Percentiles rank a stretch among this genome's conserved stretches.
Conservation (phyloP, 495 filamentous ascomycete genomes). For the Aspergillus avenaceus region DNA sequence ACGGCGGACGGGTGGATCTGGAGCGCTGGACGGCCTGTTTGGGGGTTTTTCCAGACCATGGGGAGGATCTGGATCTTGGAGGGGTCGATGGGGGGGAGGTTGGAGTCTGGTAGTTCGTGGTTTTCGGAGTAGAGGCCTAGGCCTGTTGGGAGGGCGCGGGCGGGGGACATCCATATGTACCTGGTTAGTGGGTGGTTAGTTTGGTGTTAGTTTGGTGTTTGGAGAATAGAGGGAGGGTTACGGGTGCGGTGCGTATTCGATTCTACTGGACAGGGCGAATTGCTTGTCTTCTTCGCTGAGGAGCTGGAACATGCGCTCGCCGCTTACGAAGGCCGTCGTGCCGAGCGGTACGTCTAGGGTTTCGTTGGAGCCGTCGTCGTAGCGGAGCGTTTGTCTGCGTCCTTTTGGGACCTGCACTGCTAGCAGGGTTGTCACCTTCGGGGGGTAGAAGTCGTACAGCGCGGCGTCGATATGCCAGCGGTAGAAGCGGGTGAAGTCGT, state of each 20-base stretch:
- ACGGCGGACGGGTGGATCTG: conserved; percentile 68
- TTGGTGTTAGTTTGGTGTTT: not conserved
- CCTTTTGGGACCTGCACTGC: conserved; percentile 64
- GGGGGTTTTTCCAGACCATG: conserved; percentile 69
- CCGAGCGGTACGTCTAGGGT: conserved; percentile 64
- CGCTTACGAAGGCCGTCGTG: conserved; percentile 71
- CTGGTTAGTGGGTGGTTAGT: conserved; percentile 7
- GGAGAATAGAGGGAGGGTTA: conserved; percentile 8
- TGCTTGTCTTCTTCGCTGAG: conserved; percentile 60
- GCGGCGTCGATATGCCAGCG: conserved; percentile 79
- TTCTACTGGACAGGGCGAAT: conserved; percentile 57
- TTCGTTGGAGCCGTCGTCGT: conserved; percentile 67
- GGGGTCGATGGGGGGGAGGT: conserved; percentile 60
- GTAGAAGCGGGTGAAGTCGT: conserved; percentile 67
- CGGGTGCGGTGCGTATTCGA: conserved; percentile 72
- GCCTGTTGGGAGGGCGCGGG: conserved; percentile 59
- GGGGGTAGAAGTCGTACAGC: conserved; percentile 66
- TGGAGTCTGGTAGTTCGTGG: conserved; percentile 49
- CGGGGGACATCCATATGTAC: conserved; percentile 71
- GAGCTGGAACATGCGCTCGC: conserved; percentile 59
- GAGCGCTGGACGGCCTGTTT: conserved; percentile 61
- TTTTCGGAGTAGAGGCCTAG: conserved; percentile 62
- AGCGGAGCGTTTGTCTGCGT: conserved; percentile 59
- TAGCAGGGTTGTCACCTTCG: conserved; percentile 63
- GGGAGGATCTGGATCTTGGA: conserved; percentile 64